Evolutionary conservation across 805 yeast species (phyloP), one percentile per base, ranked within the genome.

Genomic region (Zygosaccharomyces gambellarensis): DNA sequence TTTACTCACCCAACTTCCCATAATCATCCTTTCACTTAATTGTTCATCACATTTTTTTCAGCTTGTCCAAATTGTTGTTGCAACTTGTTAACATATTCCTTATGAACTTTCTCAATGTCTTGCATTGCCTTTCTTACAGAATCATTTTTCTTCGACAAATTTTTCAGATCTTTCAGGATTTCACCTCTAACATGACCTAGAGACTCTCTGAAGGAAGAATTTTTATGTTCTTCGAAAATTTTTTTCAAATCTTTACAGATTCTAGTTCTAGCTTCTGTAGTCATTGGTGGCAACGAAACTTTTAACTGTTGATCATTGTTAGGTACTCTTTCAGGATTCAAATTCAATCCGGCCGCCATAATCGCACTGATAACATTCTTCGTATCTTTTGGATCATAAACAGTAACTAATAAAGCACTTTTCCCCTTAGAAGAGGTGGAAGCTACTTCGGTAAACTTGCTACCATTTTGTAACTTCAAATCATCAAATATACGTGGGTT

Each of bases 301-400:
- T 80, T 81, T 60, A 92, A 71, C 29, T 83, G 75, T 67, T 85
- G 95, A 30, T 83, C 81, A 63, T 85, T 86, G 47, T 79, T 72
- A 1, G 87, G 80, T 51, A 88, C 90, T 21, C 73, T 74, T 62
- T 85, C 90, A 1, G 98, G 96, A 51, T 83, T 88, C 74, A 92
- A 68, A 60, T 87, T 86, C 63, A 87, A 69, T 8, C 79, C 78
- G 0, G 90, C 74, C 1, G 79, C 84, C 51, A 88, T 65, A 17
- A 92, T 81, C 0, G 90, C 76, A 46, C 89, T 82, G 27, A 85
- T 76, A 27, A 92, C 78, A 52, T 78, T 75, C 58, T 87, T 85
- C 36, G 81, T 76, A 56, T 87, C 77, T 45, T 75, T 76, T 5
- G 96, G 95, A 61, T 92, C 97, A 66, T 85, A 92, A 1, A 90